Conservation (phyloP, 306 rosid genomes). For the Prunus dulcis region DNA sequence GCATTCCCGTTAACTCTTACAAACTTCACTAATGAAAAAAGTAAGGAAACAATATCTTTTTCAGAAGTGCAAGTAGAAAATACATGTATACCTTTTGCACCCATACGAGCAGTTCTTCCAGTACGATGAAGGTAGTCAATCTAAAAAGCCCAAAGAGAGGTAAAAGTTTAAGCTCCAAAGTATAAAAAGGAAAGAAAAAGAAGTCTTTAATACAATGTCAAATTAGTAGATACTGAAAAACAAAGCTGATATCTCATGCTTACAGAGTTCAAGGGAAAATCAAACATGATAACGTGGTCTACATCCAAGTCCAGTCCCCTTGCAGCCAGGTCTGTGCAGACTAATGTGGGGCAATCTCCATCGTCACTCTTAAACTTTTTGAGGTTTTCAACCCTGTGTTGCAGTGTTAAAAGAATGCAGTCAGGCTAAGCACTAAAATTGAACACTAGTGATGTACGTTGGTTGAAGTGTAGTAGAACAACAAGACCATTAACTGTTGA, state of each 20-base stretch:
- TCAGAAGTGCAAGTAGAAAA: background rate
- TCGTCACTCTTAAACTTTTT: constrained; percentile 76
- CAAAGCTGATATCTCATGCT: constrained; percentile 28
- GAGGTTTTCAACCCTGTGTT: constrained; percentile 88
- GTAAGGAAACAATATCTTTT: background rate
- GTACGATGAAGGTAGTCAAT: constrained; percentile 97
- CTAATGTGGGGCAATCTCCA: constrained; percentile 91
- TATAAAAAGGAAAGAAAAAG: background rate
- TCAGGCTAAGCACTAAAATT: constrained; percentile 14
- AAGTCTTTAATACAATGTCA: background rate
- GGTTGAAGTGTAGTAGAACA: background rate
- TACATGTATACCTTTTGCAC: constrained; percentile 70
- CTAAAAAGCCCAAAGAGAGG: constrained; percentile 36
- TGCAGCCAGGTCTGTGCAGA: constrained; percentile 97
- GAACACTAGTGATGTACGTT: background rate
- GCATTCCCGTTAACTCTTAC: background rate
- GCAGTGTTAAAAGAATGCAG: constrained; percentile 13
- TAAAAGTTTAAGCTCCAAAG: background rate
- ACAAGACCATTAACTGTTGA: background rate
- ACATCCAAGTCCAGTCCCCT: constrained; percentile 96
- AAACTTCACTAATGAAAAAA: background rate
- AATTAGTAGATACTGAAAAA: background rate
- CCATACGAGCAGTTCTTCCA: constrained; percentile 99
- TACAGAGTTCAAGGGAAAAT: constrained; percentile 86
- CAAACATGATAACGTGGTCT: constrained; percentile 97